A percentile compares a stretch with the other conserved stretches of the same genome.
phyloP scores from a whole-genome alignment of 2,329 filamentous ascomycete genomes.

The Didymella pomorum region DNA sequence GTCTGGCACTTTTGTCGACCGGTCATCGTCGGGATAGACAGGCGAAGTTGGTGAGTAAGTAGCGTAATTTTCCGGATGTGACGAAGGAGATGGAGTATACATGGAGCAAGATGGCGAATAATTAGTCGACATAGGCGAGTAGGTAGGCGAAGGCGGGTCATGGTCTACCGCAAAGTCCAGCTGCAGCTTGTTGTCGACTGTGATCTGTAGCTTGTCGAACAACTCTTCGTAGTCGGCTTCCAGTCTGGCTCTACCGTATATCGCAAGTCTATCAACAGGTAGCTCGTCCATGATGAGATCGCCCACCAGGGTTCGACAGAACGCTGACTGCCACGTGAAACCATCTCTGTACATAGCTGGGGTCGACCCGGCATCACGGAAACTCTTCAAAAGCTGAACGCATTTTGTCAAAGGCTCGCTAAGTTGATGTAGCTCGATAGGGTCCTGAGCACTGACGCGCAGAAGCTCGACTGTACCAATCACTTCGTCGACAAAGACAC shows the following conservation, averaged over 20 bases:
- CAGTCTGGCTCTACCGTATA: neutral
- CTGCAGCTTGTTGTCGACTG: neutral
- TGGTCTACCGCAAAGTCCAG: neutral
- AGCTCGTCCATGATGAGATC: conserved; percentile 24
- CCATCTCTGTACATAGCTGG: neutral
- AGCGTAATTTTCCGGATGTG: neutral
- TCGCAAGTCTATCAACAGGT: conserved; percentile 11
- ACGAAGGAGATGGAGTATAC: neutral
- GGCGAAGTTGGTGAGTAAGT: conserved; percentile 2
- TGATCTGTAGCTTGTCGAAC: neutral
- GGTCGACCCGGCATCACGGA: neutral
- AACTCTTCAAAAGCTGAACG: neutral
- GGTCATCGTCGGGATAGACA: neutral
- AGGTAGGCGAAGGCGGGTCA: neutral
- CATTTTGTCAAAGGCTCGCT: neutral
- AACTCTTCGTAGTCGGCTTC: neutral
- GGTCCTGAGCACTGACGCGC: neutral
- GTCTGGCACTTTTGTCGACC: too few species aligned
- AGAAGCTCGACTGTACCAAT: neutral
- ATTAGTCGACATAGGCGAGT: neutral
- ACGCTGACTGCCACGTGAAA: conserved; percentile 16
- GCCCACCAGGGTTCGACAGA: conserved; percentile 20
- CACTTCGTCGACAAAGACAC: conserved; percentile 18
- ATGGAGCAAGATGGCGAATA: neutral
- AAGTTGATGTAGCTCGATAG: neutral